Evolutionary conservation across 202 grass and related monocot species (phyloP), one percentile per base, ranked within the genome.

Genomic region (Carex arenaria): DNA sequence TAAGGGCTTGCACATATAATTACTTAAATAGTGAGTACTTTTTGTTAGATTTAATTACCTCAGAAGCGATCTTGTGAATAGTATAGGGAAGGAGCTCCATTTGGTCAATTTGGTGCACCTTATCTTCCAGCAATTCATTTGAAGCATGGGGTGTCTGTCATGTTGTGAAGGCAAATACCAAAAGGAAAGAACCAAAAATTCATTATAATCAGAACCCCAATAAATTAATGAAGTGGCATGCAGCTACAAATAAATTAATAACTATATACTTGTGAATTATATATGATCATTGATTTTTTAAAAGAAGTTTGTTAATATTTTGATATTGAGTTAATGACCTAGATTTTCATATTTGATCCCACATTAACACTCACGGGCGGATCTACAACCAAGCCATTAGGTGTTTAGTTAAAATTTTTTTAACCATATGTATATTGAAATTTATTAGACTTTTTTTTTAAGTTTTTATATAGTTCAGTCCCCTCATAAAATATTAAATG

Each of bases 41-140:
- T 26, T 76, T 61, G 45, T 47, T 45, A 78, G 13, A 66, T 31
- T 72, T 43, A 61, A 56, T 85, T 67, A 90, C 88, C 84, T 90
- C 88, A 71, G 62, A 75, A 38, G 88, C 79, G 5, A 90, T 75
- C 81, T 72, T 86, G 75, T 90, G 88, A 65, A 90, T 52, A 5
- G 84, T 86, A 57, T 84, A 90, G 51, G 88, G 63, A 51, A 84
- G 75, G 0, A 74, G 54, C 66, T 90, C 84, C 20, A 86, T 54
- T 20, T 14, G 42, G 43, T 86, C 80, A 22, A 66, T 42, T 4
- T 81, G 88, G n/a, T 90, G 80, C 30, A 15, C 42, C 57, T 40
- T 87, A 31, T 90, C 88, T 60, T 90, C 85, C 23, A 90, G 14
- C 1, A 23, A 5, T 52, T 84, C 74, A 53, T 15, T 31, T 17